Percentiles rank a stretch among this genome's conserved stretches.
These are phyloP conservation scores for Rhinocladiella mackenziei DNA, from an alignment of 2,329 filamentous ascomycete species.

Conservation along the genomic window DNA sequence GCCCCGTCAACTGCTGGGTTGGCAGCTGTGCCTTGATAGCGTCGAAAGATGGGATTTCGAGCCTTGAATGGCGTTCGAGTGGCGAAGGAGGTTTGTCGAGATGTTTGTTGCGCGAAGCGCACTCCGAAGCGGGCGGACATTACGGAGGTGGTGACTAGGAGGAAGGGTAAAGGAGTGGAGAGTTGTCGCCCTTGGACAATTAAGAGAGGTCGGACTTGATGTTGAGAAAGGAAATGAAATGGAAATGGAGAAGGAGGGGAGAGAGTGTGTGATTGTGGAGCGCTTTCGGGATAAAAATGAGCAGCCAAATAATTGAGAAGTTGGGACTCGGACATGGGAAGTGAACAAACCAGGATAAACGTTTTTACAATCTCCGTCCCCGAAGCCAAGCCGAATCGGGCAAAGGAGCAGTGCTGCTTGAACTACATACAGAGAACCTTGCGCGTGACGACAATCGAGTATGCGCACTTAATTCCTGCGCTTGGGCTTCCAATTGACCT, in stretches of 20 bases:
- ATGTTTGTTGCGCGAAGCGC: slow-evolving; percentile 53
- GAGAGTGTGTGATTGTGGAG: too few relatives aligned
- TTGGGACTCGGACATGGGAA: slow-evolving; percentile 1
- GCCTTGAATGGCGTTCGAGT: slow-evolving; percentile 52
- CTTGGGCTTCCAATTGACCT: neutral
- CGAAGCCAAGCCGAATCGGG: slow-evolving; percentile 1
- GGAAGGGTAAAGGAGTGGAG: slow-evolving; percentile 15
- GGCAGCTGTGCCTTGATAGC: slow-evolving; percentile 67
- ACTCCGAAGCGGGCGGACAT: slow-evolving; percentile 58
- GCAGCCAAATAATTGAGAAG: too few relatives aligned
- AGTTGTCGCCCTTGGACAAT: too few relatives aligned
- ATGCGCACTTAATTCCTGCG: too few relatives aligned
- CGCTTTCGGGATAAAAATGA: too few relatives aligned
- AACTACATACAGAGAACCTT: too few relatives aligned
- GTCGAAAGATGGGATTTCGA: slow-evolving; percentile 50
- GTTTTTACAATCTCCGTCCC: slow-evolving; percentile 13
- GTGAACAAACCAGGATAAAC: slow-evolving; percentile 9
- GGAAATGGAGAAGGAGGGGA: too few relatives aligned
- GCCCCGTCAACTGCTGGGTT: slow-evolving; percentile 42
- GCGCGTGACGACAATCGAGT: too few relatives aligned
- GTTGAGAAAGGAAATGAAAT: slow-evolving; percentile 5
- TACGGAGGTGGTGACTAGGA: slow-evolving; percentile 26
- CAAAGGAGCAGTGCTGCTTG: neutral
- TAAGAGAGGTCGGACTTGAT: neutral
- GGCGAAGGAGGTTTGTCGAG: slow-evolving; percentile 48